A percentile compares a stretch with the other conserved stretches of the same genome.
Conservation (phyloP, 805 yeast species). For the Spathaspora hagerdaliae region DNA sequence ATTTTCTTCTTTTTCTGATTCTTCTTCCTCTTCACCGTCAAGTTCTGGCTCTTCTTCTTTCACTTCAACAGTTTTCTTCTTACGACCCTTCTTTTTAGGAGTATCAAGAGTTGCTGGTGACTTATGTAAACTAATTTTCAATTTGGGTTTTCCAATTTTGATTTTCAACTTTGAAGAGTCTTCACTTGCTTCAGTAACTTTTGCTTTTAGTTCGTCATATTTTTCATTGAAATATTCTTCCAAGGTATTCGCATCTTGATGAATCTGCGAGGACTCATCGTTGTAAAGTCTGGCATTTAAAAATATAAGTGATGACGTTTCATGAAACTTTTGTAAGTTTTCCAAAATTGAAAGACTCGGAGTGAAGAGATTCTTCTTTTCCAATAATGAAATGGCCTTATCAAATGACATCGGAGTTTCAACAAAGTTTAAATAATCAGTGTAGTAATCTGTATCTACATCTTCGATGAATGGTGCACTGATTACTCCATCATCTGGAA, state of each 20-base stretch:
- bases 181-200: constrained; percentile 13
- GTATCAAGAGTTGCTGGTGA: constrained; percentile 12
- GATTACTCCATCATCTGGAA: constrained; percentile 47
- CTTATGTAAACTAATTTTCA: constrained; percentile 21
- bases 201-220: constrained; percentile 22
- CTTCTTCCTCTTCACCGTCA: constrained; percentile 11
- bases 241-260: constrained; percentile 65
- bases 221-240: constrained; percentile 48
- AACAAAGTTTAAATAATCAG: constrained; percentile 75
- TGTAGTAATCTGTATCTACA: constrained; percentile 66
- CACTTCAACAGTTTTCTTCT: constrained; percentile 6
- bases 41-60: constrained; percentile 9
- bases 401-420: constrained; percentile 71
- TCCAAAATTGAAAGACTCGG: constrained; percentile 26
- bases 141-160: constrained; percentile 20
- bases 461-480: constrained; percentile 73
- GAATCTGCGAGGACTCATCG: constrained; percentile 66
- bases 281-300: constrained; percentile 77
- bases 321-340: constrained; percentile 55
- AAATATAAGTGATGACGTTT: constrained; percentile 62
- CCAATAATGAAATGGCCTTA: constrained; percentile 50
- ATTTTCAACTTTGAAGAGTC: constrained; percentile 19
- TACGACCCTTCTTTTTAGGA: constrained; percentile 13
- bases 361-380: constrained; percentile 40
- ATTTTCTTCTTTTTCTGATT: constrained; percentile 7